Evolutionary conservation across 2,329 filamentous ascomycete genomes (phyloP).

Genomic region (Shiraia bambusicola): DNA sequence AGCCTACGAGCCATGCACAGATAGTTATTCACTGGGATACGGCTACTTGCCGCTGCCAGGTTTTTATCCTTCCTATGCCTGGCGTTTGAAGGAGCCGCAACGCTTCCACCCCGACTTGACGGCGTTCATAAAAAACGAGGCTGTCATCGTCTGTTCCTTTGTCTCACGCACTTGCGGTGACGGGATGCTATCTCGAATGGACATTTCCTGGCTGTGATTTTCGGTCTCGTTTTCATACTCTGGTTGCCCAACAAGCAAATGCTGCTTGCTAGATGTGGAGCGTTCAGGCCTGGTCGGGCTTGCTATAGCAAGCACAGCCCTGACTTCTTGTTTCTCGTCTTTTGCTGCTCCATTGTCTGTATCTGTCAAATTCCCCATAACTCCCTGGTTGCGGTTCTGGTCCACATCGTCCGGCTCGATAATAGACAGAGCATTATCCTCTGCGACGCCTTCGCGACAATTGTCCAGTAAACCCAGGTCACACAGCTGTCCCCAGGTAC

Average conservation of each 20-base stretch:
- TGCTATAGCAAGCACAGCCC: no score
- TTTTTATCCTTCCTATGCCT: no score
- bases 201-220: constrained; percentile 18
- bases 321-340: not conserved
- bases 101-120: constrained; percentile 30
- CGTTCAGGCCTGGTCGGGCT: no score
- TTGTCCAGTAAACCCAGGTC: constrained; percentile 24
- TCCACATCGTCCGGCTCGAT: constrained; percentile 27
- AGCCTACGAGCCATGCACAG: no score
- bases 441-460: constrained; percentile 12
- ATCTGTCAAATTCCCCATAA: not conserved
- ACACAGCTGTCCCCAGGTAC: constrained; percentile 32
- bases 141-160: constrained; percentile 12
- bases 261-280: no score
- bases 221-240: not conserved
- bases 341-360: no score
- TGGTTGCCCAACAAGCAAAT: not conserved
- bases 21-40: no score
- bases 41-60: no score
- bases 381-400: not conserved
- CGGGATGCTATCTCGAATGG: constrained; percentile 18
- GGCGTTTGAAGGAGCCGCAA: constrained; percentile 6
- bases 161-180: constrained; percentile 22
- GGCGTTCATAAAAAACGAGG: constrained; percentile 21
- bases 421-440: constrained; percentile 24